Conservation (phyloP, 805 yeast genomes). For the Wickerhamiella azyma region DNA sequence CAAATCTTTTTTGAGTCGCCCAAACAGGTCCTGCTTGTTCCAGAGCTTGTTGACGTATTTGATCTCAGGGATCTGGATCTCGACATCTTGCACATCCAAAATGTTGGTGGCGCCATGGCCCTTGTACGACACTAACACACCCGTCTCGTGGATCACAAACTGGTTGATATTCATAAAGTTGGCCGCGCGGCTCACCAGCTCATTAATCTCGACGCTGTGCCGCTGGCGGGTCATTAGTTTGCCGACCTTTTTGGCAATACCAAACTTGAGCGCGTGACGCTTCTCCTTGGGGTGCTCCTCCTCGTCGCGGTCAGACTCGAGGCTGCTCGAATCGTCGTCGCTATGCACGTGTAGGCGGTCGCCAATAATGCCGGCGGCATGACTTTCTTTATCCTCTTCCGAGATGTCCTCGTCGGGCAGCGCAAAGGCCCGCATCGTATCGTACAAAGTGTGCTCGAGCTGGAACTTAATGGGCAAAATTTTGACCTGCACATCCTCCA, state of each 20-base stretch:
- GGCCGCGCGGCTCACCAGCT: constrained; percentile 66
- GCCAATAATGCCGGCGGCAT: neutral
- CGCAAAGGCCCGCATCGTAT: constrained; percentile 48
- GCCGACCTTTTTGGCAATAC: constrained; percentile 1
- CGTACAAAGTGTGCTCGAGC: constrained; percentile 58
- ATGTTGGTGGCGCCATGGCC: constrained; percentile 43
- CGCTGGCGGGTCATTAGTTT: neutral
- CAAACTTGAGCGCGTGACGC: neutral
- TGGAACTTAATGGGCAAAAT: constrained; percentile 58
- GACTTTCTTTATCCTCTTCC: constrained; percentile 8
- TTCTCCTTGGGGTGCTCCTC: neutral
- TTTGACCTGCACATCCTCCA: constrained; percentile 46
- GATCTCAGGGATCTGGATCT: constrained; percentile 49
- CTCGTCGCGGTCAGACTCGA: neutral
- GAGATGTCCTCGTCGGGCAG: constrained; percentile 38
- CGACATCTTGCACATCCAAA: constrained; percentile 64
- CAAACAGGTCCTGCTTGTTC: constrained; percentile 55
- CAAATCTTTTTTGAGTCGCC: constrained; percentile 41
- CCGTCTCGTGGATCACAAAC: constrained; percentile 37
- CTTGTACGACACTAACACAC: constrained; percentile 58
- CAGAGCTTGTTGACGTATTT: constrained; percentile 49
- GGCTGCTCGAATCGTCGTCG: neutral
- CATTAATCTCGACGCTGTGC: constrained; percentile 30
- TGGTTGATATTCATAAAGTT: constrained; percentile 54
- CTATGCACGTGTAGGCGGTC: constrained; percentile 10